phyloP scores from a whole-genome alignment of 306 rosid genomes.

The Albizia julibrissin region DNA sequence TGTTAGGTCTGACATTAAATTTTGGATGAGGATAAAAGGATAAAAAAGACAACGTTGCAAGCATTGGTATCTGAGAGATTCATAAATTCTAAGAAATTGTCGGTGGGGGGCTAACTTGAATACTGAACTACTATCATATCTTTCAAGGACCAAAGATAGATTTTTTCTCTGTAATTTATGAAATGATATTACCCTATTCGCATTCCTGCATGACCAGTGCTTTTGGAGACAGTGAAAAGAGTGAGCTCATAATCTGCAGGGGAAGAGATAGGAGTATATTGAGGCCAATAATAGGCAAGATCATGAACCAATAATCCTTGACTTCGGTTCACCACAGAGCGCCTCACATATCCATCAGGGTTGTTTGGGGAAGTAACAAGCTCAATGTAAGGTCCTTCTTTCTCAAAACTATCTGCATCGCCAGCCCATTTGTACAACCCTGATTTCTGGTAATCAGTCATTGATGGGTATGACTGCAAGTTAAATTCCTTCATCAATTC shows the following conservation, averaged over 20 bases:
- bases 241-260: conserved; percentile 66
- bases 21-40: not conserved
- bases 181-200: conserved; percentile 71
- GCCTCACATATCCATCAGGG: conserved; percentile 76
- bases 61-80: not conserved
- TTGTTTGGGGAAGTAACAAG: conserved; percentile 88
- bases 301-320: conserved; percentile 75
- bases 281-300: conserved; percentile 96
- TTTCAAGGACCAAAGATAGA: not conserved
- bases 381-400: conserved; percentile 76
- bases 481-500: conserved; percentile 1
- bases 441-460: conserved; percentile 80
- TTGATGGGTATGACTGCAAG: conserved; percentile 78
- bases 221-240: conserved; percentile 78
- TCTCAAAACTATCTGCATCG: conserved; percentile 55
- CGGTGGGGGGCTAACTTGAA: not conserved
- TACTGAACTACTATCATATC: not conserved
- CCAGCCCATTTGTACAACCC: conserved; percentile 88
- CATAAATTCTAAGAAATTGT: not conserved
- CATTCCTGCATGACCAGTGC: conserved; percentile 88
- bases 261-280: conserved; percentile 80
- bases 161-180: not conserved
- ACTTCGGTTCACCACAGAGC: conserved; percentile 57
- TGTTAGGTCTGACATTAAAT: not conserved
- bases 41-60: not conserved